A percentile compares a stretch with the other conserved stretches of the same genome.
phyloP scores from a whole-genome alignment of 2,329 filamentous ascomycete genomes.

The Trichoderma asperellum region DNA sequence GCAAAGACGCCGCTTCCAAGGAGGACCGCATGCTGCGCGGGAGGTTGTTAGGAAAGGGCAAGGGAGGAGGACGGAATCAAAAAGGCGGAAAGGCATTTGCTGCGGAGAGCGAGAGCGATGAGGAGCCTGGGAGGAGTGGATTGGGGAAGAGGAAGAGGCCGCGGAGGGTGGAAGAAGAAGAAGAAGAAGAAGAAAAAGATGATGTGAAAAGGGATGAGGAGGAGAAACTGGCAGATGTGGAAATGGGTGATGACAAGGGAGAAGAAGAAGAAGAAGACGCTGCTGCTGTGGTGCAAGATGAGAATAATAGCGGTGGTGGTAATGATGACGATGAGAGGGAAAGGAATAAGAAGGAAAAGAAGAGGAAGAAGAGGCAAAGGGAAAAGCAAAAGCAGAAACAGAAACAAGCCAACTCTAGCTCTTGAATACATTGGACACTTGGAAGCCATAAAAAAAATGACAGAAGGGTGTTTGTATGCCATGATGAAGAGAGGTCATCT shows the following conservation, averaged over 20 bases:
- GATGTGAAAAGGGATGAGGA: too few species aligned
- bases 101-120: constrained; percentile 43
- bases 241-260: constrained; percentile 40
- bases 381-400: constrained; percentile 35
- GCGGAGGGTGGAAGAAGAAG: constrained; percentile 8
- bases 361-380: constrained; percentile 31
- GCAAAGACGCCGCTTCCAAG: constrained; percentile 33
- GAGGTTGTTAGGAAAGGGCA: constrained; percentile 36
- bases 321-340: constrained; percentile 10
- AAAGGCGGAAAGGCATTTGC: constrained; percentile 17
- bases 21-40: constrained; percentile 41
- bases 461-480: neutral
- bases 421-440: neutral
- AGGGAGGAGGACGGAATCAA: neutral
- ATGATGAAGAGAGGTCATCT: too few species aligned
- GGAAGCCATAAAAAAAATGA: neutral
- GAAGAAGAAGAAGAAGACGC: neutral
- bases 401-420: constrained; percentile 6
- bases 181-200: neutral
- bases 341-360: constrained; percentile 8
- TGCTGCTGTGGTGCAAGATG: constrained; percentile 19
- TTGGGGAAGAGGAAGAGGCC: constrained; percentile 46
- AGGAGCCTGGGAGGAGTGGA: constrained; percentile 44
- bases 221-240: constrained; percentile 18
- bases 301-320: neutral